Percentiles rank a stretch among this genome's conserved stretches.
These are phyloP conservation scores for Pelargonium citronellum DNA, from an alignment of 441 rosid species.

Conservation along the genomic window DNA sequence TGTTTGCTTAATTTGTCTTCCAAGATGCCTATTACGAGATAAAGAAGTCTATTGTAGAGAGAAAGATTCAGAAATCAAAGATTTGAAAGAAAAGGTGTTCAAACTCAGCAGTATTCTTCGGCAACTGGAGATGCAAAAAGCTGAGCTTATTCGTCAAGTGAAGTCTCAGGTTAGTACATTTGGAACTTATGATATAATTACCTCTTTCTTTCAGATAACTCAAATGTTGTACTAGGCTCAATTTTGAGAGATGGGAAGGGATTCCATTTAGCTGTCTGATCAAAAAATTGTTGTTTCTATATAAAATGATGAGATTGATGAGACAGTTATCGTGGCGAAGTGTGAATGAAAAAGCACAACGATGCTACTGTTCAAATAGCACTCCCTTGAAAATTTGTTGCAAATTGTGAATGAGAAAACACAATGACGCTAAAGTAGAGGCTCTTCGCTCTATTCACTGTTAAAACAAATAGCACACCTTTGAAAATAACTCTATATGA, in stretches of 20 bases:
- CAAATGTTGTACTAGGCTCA: not conserved
- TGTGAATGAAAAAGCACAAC: no score
- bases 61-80: constrained; percentile 58
- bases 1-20: not conserved
- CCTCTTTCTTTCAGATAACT: not conserved
- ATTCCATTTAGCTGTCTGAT: not conserved
- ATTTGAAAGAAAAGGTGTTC: constrained; percentile 66
- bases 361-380: no score
- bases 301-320: not conserved
- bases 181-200: not conserved
- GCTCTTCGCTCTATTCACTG: no score
- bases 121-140: constrained; percentile 60
- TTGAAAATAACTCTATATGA: no score
- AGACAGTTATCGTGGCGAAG: no score
- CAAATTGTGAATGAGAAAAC: not conserved
- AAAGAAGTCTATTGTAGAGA: constrained; percentile 81
- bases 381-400: no score
- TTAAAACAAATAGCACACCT: no score
- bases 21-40: constrained; percentile 77
- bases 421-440: not conserved
- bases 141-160: constrained; percentile 60
- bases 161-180: constrained; percentile 52
- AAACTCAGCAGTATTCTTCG: constrained; percentile 50
- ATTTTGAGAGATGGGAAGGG: not conserved
- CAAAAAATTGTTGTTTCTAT: not conserved